Evolutionary conservation across 331 rosid genomes (phyloP), one percentile per base, ranked within the genome.

Genomic region (Prunus yedoensis): DNA sequence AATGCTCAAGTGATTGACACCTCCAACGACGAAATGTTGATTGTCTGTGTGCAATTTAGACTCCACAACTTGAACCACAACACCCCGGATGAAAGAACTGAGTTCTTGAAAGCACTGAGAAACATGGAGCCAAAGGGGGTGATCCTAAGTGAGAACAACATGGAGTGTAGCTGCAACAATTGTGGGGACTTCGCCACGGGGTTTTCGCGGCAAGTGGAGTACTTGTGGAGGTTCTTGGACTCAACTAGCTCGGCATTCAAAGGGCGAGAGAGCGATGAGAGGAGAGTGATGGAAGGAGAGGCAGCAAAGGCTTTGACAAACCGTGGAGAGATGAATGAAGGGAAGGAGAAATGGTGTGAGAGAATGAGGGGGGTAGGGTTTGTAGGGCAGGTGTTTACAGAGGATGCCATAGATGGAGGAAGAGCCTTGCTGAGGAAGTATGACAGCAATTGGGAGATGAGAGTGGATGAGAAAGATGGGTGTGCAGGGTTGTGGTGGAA

Each of bases 231-330:
- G 83, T 91, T 94, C 67, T 75, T 94, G 73, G 98, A 94, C 61
- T 91, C 98, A 10, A 94, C 90, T 0, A 91, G 97, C 83, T 52
- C 80, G 0, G 95, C 97, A 0, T 94, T 91, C 87, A 91, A 91
- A 79, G 91, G 93, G 0, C 80, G 91, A 2, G 98, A 91, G 78
- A 88, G 91, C 12, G 91, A 88, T 1, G 96, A 91, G 61, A 87
- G 98, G 81, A 87, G 87, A 23, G 63, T 94, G 88, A 91, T 94
- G 95, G 98, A 94, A 80, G 96, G 93, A 4, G 97, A 94, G 83
- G 97, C 97, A 1, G 94, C 98, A 3, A 91, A 84, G 74, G 94
- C 84, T 9, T 56, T 94, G 91, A 86, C 81, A 6, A 87, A 84
- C 78, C 67, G 58, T 35, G 68, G 89, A 0, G 95, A 87, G 85